Percentiles rank a stretch among this genome's conserved stretches.
Evolutionary conservation across 371 early-diverging fungal genomes (phyloP).

Genomic region (Apophysomyces elegans): DNA sequence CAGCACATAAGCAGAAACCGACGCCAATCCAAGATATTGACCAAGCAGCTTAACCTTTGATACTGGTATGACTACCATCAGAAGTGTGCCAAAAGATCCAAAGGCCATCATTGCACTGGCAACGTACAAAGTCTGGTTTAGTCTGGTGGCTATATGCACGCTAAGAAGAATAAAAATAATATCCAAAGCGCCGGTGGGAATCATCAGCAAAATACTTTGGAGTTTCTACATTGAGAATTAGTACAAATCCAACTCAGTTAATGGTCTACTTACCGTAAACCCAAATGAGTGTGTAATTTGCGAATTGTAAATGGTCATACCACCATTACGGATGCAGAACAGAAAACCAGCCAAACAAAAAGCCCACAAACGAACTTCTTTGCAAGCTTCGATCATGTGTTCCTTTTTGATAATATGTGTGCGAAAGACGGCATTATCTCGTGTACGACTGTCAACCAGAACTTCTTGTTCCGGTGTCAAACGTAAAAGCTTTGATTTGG

Average conservation of each 20-base stretch:
- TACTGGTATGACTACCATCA: slow-evolving; percentile 36
- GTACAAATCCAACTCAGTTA: not conserved
- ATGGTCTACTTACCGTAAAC: slow-evolving; percentile 31
- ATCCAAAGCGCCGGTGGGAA: slow-evolving; percentile 36
- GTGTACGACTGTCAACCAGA: slow-evolving; percentile 18
- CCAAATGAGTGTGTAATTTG: slow-evolving; percentile 39
- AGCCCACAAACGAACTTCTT: slow-evolving; percentile 18
- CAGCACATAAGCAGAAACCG: slow-evolving; percentile 33
- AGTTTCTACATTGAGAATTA: slow-evolving; percentile 22
- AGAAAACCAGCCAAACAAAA: slow-evolving; percentile 6
- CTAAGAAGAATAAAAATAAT: slow-evolving; percentile 33
- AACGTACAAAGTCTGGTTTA: slow-evolving; percentile 31
- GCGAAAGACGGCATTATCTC: slow-evolving; percentile 23
- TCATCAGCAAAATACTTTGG: slow-evolving; percentile 34
- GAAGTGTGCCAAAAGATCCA: slow-evolving; percentile 37
- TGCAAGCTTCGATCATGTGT: slow-evolving; percentile 24
- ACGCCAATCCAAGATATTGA: slow-evolving; percentile 34
- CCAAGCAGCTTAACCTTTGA: slow-evolving; percentile 34
- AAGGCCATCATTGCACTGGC: slow-evolving; percentile 30
- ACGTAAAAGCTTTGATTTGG: slow-evolving; percentile 11
- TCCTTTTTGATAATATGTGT: slow-evolving; percentile 18
- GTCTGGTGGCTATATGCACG: slow-evolving; percentile 20
- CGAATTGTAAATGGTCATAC: slow-evolving; percentile 41
- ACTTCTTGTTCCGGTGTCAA: slow-evolving; percentile 20
- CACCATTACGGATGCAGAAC: slow-evolving; percentile 32